Base-by-base conservation (phyloP, 139 green algal genomes). In the Edaphochlamys debaryana region DNA sequence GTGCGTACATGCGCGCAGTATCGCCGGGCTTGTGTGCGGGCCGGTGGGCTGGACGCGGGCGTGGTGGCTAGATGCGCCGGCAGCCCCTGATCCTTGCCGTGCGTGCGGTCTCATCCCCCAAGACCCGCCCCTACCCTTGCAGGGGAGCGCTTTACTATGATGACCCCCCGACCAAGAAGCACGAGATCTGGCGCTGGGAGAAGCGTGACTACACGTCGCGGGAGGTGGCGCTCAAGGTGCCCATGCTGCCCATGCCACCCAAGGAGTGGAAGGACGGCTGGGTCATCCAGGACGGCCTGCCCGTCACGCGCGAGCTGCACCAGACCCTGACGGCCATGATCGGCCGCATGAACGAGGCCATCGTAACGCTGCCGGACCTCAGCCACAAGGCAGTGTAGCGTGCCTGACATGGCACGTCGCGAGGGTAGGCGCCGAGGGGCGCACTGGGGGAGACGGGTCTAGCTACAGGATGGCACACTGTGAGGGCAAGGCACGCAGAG, bases 211-310 rank as follows among this genome's bases (percentile, higher is more conserved):
- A 79, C 82, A 88, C 77, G 11, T 58, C 85, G 40, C 64, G 73
- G 8, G 80, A 87, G 48, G 19, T 23, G 48, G 71, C 79, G 29
- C 66, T 87, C 68, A 89, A 89, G 67, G 64, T 79, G 32, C 92
- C 94, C 3, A 27, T 79, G 15, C 86, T 97, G 11, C 73, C 68
- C 0, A 30, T 88, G 67, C 90, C 86, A 32, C 92, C 90, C 30
- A 86, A 85, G 68, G 60, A 74, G 4, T 89, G 86, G 60, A 45
- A 89, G 34, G 36, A 73, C 13, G 85, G 84, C 27, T 93, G 69
- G 84, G 84, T 87, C 69, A 86, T 95, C 25, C 92, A 96, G 45
- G 93, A 95, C 64, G 87, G 90, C 37, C 58, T 90, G 67, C 82
- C 88, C 7, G 89, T 96, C 5, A 91, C 75, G 11, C 52, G 81